Conservation (phyloP, 176 grass and related monocot species). For the Areca catechu region DNA sequence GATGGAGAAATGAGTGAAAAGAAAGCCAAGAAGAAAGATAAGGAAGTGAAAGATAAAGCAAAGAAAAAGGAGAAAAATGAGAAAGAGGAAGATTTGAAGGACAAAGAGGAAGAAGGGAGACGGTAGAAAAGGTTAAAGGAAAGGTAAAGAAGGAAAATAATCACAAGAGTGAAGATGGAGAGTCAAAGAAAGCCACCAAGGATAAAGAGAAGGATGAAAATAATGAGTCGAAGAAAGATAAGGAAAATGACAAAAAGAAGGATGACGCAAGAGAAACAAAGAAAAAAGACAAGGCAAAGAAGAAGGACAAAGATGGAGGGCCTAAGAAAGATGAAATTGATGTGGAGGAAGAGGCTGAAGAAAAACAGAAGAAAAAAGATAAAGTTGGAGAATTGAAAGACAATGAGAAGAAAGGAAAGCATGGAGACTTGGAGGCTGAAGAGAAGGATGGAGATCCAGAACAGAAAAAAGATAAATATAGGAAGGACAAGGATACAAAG, state of each 20-base stretch:
- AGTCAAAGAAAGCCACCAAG: not conserved
- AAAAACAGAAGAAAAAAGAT: constrained; percentile 19
- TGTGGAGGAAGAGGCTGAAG: not conserved
- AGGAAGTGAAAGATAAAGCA: not conserved
- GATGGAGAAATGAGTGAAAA: not conserved
- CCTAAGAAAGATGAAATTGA: constrained; percentile 1
- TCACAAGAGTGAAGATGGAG: not conserved
- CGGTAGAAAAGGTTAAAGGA: not conserved
- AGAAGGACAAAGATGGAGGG: constrained; percentile 4
- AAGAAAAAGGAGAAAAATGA: not conserved
- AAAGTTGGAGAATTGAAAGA: not conserved
- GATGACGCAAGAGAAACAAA: not conserved
- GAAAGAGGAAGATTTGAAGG: not conserved
- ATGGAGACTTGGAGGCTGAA: not conserved
- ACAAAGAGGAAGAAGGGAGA: not conserved
- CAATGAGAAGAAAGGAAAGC: not conserved
- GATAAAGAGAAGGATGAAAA: not conserved
- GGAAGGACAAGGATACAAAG: constrained; percentile 28
- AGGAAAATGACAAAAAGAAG: constrained; percentile 3
- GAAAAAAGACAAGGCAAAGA: constrained; percentile 7
- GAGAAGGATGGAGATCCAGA: not conserved
- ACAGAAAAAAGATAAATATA: constrained; percentile 18
- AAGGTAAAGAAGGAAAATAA: not conserved
- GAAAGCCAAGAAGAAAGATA: constrained; percentile 2
- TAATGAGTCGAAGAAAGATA: not conserved